These are phyloP conservation scores for Cucurbita pepo DNA, from an alignment of 306 rosid species.

Conservation along the genomic window DNA sequence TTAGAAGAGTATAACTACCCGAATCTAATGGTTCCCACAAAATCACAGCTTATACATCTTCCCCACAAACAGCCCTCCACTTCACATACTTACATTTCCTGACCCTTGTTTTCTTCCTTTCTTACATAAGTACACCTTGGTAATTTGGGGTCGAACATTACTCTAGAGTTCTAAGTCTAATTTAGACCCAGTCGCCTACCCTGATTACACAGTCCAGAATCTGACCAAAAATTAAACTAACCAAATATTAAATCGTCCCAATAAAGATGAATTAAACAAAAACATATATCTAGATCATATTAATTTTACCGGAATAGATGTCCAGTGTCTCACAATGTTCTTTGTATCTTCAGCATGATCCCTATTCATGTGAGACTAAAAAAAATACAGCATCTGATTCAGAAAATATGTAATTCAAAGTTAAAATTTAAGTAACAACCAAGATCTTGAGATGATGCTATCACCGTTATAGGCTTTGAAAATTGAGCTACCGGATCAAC, in stretches of 20 bases:
- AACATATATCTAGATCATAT: neutral
- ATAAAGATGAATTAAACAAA: neutral
- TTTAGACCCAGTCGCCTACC: neutral
- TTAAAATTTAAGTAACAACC: slow-evolving; percentile 3
- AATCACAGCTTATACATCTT: too few species aligned
- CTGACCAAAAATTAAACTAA: neutral
- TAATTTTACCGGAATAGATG: slow-evolving; percentile 56
- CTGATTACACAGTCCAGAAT: neutral
- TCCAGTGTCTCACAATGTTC: slow-evolving; percentile 72
- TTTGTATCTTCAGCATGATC: slow-evolving; percentile 92
- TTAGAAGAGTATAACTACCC: too few species aligned
- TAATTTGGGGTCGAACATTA: too few species aligned
- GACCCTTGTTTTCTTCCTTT: too few species aligned
- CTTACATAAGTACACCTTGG: too few species aligned
- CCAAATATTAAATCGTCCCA: neutral
- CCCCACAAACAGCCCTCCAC: too few species aligned
- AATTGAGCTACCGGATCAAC: slow-evolving; percentile 90
- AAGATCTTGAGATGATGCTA: slow-evolving; percentile 7
- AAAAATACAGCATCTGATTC: slow-evolving; percentile 3
- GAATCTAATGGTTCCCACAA: too few species aligned
- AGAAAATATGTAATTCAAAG: neutral
- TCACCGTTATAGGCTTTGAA: slow-evolving; percentile 86
- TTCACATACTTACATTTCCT: too few species aligned
- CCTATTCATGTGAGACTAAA: slow-evolving; percentile 90
- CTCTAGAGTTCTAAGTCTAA: too few species aligned